Conservation (phyloP, 768 basidiomycete species). For the Cantharellus cinnabarinus region DNA sequence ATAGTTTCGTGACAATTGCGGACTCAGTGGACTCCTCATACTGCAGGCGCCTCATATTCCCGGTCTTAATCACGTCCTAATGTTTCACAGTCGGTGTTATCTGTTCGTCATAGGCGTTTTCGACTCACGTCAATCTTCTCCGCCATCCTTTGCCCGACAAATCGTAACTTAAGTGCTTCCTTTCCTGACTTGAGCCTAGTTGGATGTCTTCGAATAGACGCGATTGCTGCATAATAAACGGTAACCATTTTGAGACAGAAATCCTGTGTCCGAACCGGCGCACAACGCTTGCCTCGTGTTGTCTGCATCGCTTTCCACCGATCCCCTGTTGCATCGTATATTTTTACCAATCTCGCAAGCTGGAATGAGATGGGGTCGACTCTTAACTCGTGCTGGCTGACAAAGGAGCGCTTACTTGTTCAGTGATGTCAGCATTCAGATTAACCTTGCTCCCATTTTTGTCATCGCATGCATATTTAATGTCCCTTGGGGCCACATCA, state of each 20-base stretch:
- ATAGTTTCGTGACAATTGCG: constrained; percentile 26
- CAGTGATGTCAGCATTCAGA: constrained; percentile 52
- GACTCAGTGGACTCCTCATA: constrained; percentile 51
- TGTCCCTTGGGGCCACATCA: neutral
- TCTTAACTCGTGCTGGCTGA: neutral
- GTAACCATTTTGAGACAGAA: neutral
- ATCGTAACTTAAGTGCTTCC: neutral
- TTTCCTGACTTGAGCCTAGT: neutral
- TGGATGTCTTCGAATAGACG: neutral
- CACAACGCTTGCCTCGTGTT: neutral
- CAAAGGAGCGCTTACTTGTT: constrained; percentile 28
- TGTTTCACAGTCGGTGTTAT: constrained; percentile 12
- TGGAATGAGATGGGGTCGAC: too few species aligned
- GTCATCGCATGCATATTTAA: constrained; percentile 3
- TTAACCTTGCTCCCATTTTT: constrained; percentile 9
- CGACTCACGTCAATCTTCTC: constrained; percentile 29
- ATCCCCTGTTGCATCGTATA: constrained; percentile 46
- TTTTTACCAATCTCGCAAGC: constrained; percentile 27
- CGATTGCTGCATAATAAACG: neutral
- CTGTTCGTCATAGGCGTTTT: neutral
- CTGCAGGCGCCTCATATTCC: constrained; percentile 42
- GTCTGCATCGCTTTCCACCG: constrained; percentile 35
- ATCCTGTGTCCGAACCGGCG: neutral
- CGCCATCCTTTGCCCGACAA: constrained; percentile 54
- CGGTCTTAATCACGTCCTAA: constrained; percentile 61